Conservation (phyloP, 2,329 filamentous ascomycete genomes). For the Mollisiaceae sp. region DNA sequence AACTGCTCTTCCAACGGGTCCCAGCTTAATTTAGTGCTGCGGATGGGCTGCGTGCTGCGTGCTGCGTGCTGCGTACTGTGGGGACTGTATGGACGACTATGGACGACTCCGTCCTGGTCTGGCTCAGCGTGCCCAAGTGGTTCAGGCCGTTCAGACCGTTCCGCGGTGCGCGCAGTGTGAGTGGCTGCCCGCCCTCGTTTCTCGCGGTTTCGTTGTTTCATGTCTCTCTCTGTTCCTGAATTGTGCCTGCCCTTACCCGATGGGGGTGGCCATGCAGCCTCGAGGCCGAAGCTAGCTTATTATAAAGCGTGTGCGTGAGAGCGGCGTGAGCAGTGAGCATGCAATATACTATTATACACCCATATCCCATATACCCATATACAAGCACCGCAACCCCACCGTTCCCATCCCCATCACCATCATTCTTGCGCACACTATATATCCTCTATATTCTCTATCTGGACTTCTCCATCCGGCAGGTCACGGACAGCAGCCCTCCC, state of each 20-base stretch:
- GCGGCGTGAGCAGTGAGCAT: too few species aligned
- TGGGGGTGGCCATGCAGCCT: slow-evolving; percentile 11
- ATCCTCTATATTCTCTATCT: not conserved
- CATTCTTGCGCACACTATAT: not conserved
- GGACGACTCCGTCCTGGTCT: too few species aligned
- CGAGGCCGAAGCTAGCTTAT: not conserved
- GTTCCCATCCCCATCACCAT: not conserved
- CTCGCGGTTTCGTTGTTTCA: slow-evolving; percentile 24
- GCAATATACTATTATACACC: too few species aligned
- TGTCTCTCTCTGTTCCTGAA: slow-evolving; percentile 25
- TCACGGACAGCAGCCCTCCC: not conserved
- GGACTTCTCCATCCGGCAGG: not conserved
- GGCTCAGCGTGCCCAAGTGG: too few species aligned
- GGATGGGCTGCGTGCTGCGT: not conserved
- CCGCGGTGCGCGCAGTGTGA: too few species aligned
- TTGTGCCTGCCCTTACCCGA: slow-evolving; percentile 27
- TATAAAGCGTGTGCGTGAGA: not conserved
- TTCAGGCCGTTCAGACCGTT: too few species aligned
- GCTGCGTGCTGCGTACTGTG: too few species aligned
- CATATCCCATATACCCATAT: too few species aligned
- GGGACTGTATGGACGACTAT: too few species aligned
- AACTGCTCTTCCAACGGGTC: not conserved
- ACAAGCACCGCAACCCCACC: too few species aligned
- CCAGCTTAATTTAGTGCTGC: slow-evolving; percentile 12
- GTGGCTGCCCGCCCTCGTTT: not conserved